phyloP scores from a whole-genome alignment of 441 rosid species.

The Arabidopsis lyrata region DNA sequence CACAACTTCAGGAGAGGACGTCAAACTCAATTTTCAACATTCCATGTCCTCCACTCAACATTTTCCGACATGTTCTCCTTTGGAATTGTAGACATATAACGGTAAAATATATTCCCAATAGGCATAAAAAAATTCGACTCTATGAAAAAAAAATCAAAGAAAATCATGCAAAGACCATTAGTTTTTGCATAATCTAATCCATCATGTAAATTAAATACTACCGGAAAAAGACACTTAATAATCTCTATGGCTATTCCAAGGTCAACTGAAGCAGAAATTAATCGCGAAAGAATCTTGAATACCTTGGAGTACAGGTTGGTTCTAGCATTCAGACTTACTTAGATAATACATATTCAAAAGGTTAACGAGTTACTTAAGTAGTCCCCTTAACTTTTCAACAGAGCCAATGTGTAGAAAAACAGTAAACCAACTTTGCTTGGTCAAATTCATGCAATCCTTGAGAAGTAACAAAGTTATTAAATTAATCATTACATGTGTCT shows the following conservation, averaged over 20 bases:
- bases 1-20: not conserved
- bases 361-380: no score
- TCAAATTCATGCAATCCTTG: no score
- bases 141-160: not conserved
- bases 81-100: not conserved
- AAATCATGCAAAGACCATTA: not conserved
- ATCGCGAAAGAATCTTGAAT: not conserved
- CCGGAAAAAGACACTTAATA: not conserved
- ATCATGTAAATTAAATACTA: not conserved
- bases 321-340: not conserved
- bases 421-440: no score
- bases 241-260: conserved; percentile 1
- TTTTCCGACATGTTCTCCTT: not conserved
- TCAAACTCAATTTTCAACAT: not conserved
- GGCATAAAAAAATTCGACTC: not conserved
- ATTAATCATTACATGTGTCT: conserved; percentile 31
- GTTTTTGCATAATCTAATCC: conserved; percentile 1
- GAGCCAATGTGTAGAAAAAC: no score
- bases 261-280: not conserved
- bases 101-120: not conserved
- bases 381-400: no score
- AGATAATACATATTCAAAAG: not conserved
- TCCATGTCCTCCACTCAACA: not conserved
- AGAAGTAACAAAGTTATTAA: not conserved
- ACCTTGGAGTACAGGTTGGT: not conserved